Evolutionary conservation across 2,329 filamentous ascomycete species (phyloP).

Genomic region (Pseudogymnoascus sp.): DNA sequence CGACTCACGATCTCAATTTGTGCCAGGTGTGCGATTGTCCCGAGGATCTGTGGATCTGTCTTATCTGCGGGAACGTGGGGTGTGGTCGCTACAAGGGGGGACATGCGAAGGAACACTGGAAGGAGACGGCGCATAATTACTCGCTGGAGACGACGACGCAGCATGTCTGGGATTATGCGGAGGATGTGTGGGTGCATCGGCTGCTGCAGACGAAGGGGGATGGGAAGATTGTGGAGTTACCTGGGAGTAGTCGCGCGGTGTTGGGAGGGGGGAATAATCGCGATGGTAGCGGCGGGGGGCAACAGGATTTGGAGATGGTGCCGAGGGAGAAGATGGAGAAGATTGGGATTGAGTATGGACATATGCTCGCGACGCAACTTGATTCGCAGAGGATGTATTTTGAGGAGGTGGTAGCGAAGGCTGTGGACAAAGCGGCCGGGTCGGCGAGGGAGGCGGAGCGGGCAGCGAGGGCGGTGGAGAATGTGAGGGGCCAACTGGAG

Average conservation of each 20-base stretch:
- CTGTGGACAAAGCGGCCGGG: slow-evolving; percentile 77
- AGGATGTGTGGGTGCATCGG: slow-evolving; percentile 91
- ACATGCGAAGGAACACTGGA: slow-evolving; percentile 89
- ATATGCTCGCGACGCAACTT: slow-evolving; percentile 84
- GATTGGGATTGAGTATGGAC: slow-evolving; percentile 89
- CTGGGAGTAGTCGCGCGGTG: slow-evolving; percentile 30
- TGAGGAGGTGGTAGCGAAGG: slow-evolving; percentile 82
- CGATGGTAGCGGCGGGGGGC: background rate
- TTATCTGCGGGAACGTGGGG: slow-evolving; percentile 86
- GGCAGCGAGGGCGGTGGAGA: slow-evolving; percentile 42
- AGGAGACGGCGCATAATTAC: slow-evolving; percentile 81
- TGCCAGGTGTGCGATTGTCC: slow-evolving; percentile 75
- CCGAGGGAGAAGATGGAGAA: slow-evolving; percentile 61
- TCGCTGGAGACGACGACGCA: slow-evolving; percentile 89
- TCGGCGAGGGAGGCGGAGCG: slow-evolving; percentile 59
- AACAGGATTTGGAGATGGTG: slow-evolving; percentile 53
- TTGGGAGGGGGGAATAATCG: slow-evolving; percentile 4
- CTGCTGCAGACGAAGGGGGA: slow-evolving; percentile 91
- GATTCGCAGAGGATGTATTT: slow-evolving; percentile 92
- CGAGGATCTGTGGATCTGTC: slow-evolving; percentile 86
- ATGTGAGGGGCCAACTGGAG: slow-evolving; percentile 41
- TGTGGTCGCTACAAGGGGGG: slow-evolving; percentile 92
- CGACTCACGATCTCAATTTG: slow-evolving; percentile 50
- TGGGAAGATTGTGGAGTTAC: slow-evolving; percentile 86
- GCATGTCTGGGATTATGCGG: slow-evolving; percentile 96